phyloP scores from a whole-genome alignment of 2,329 filamentous ascomycete genomes.

The Xylariaceae sp. region DNA sequence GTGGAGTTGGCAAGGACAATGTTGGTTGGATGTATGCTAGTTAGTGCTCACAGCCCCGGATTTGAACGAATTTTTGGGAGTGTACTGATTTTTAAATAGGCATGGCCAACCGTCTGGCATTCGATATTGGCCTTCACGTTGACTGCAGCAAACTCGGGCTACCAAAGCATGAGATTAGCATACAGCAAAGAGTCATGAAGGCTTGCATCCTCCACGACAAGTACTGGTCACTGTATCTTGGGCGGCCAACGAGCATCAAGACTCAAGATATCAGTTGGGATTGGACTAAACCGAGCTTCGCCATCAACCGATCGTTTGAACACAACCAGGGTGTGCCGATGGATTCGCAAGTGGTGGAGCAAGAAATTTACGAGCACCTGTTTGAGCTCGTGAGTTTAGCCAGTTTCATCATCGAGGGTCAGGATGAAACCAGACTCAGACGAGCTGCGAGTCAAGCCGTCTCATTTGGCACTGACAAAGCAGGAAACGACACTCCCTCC shows the following conservation, averaged over 20 bases:
- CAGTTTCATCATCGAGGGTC: constrained; percentile 9
- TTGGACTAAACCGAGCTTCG: not conserved
- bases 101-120: constrained; percentile 19
- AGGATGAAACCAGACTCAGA: not conserved
- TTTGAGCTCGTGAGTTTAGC: constrained; percentile 17
- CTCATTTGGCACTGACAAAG: not conserved
- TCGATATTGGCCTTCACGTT: constrained; percentile 16
- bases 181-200: constrained; percentile 17
- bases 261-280: constrained; percentile 7
- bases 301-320: not conserved
- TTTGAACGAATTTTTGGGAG: not conserved
- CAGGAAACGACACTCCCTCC: not conserved
- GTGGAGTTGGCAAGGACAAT: constrained; percentile 17
- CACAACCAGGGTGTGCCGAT: not conserved
- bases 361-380: constrained; percentile 18
- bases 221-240: constrained; percentile 19
- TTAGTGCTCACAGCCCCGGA: constrained; percentile 2
- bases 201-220: constrained; percentile 19
- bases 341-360: constrained; percentile 1
- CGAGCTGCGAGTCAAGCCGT: not conserved
- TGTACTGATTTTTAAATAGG: constrained; percentile 11
- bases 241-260: constrained; percentile 16
- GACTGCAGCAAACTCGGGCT: constrained; percentile 10
- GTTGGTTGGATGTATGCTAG: constrained; percentile 20
- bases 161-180: constrained; percentile 10